Conservation (phyloP, 1,284 basidiomycete genomes). For the Irpex rosettiformis region DNA sequence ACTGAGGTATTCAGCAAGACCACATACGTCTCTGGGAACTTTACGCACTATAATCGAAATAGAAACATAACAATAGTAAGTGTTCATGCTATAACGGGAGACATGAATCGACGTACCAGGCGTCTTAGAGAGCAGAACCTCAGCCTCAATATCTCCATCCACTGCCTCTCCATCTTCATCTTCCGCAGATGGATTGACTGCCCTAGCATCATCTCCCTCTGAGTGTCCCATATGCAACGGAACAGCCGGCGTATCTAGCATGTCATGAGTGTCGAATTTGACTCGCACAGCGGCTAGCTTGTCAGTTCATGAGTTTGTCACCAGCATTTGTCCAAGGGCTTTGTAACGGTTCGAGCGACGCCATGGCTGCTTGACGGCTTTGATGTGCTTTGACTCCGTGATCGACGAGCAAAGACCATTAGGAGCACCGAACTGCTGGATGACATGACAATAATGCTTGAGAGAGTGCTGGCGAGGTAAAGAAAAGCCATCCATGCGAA, state of each 20-base stretch:
- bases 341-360: conserved; percentile 8
- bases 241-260: background rate
- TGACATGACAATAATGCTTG: conserved; percentile 9
- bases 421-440: conserved; percentile 14
- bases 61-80: background rate
- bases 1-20: background rate
- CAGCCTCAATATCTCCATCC: background rate
- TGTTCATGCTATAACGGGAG: too few species aligned
- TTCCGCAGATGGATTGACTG: too few species aligned
- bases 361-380: conserved; percentile 16
- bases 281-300: background rate
- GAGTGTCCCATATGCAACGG: background rate
- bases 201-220: background rate
- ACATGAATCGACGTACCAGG: background rate
- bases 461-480: conserved; percentile 23
- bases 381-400: conserved; percentile 17
- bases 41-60: background rate
- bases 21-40: background rate
- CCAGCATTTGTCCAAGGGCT: conserved; percentile 7
- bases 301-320: conserved; percentile 9
- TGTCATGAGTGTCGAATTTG: background rate
- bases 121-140: background rate
- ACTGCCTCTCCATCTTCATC: background rate
- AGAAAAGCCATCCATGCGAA: background rate
- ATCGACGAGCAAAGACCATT: conserved; percentile 17